phyloP scores from a whole-genome alignment of 1,284 basidiomycete species.

The Meira miltonrushii region DNA sequence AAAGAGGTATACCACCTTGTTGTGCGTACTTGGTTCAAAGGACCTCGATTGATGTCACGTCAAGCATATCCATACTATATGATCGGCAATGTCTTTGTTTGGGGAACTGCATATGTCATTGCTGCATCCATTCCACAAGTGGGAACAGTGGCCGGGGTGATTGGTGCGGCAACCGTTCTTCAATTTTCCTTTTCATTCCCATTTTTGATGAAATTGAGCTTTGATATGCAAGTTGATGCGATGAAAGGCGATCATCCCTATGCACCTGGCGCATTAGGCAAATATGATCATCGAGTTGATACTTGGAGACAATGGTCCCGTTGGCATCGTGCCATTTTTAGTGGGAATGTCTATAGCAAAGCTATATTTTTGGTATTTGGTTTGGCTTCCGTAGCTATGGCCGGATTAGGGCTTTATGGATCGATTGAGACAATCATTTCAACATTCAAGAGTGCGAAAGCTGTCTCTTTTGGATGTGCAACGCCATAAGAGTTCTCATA shows the following conservation, averaged over 20 bases:
- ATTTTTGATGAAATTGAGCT: constrained; percentile 54
- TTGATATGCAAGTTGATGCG: constrained; percentile 30
- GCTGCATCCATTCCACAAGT: constrained; percentile 62
- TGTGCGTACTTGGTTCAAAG: constrained; percentile 60
- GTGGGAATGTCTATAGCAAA: constrained; percentile 53
- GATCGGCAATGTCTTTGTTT: constrained; percentile 56
- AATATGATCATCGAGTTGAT: constrained; percentile 9
- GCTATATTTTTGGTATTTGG: constrained; percentile 51
- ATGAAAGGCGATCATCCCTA: constrained; percentile 24
- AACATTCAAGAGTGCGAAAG: constrained; percentile 21
- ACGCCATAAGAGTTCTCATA: neutral
- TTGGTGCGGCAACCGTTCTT: constrained; percentile 83
- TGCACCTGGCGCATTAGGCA: constrained; percentile 14
- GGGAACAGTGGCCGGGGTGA: constrained; percentile 58
- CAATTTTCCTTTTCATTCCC: constrained; percentile 91
- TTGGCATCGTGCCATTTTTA: constrained; percentile 32
- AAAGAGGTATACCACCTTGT: constrained; percentile 64
- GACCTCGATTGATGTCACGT: constrained; percentile 58
- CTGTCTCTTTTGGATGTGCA: constrained; percentile 4
- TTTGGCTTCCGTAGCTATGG: constrained; percentile 52
- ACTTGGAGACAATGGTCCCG: constrained; percentile 24
- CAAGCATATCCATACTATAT: constrained; percentile 58
- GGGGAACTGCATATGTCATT: constrained; percentile 59
- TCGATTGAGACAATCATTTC: constrained; percentile 30
- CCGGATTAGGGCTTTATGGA: constrained; percentile 56